Conservation (phyloP, 1,284 basidiomycete species). For the Ceratobasidium sp. region DNA sequence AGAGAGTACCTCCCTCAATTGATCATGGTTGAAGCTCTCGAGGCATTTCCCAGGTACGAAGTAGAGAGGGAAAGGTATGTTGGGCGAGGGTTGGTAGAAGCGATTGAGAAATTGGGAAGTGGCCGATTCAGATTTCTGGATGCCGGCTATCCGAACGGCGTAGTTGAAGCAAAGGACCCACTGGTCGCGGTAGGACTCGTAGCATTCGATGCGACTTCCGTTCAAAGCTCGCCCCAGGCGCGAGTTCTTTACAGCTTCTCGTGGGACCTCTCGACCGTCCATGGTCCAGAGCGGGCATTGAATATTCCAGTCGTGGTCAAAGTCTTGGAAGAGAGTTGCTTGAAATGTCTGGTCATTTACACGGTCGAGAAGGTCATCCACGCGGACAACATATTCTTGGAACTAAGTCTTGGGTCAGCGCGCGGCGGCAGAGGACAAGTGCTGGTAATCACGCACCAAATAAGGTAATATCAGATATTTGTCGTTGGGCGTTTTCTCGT, state of each 20-base stretch:
- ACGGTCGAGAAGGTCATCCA: not conserved
- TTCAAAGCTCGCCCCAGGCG: not conserved
- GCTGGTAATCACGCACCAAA: not conserved
- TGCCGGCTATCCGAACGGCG: not conserved
- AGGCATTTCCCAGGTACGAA: not conserved
- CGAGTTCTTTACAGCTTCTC: not conserved
- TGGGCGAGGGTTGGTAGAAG: not conserved
- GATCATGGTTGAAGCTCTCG: not conserved
- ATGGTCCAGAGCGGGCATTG: not conserved
- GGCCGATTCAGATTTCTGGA: conserved; percentile 3
- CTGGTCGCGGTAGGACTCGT: not conserved
- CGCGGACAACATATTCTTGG: not conserved
- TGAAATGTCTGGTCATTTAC: not conserved
- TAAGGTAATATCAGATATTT: not conserved
- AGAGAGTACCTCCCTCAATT: not conserved
- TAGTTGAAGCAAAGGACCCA: not conserved
- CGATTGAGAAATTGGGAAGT: not conserved
- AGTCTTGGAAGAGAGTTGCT: not conserved
- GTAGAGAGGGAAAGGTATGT: not conserved
- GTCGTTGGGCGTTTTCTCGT: not conserved
- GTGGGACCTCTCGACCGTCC: not conserved
- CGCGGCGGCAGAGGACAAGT: not conserved
- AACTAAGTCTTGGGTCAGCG: not conserved
- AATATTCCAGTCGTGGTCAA: not conserved
- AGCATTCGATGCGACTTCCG: not conserved